Evolutionary conservation across 176 grass and related monocot genomes (phyloP).

Genomic region (Oryza coarctata): DNA sequence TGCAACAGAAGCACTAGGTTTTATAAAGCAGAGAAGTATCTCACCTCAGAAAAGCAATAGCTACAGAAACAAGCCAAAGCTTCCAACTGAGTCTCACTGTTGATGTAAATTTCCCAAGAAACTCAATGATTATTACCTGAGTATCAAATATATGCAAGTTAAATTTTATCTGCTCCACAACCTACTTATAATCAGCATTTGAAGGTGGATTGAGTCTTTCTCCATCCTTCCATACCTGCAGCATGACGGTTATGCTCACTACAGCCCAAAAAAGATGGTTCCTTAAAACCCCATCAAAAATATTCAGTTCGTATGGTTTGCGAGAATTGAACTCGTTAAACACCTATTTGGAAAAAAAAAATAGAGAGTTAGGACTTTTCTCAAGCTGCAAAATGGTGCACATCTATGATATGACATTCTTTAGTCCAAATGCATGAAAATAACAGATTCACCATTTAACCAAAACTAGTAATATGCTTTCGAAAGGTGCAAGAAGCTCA

Average conservation of each 20-base stretch:
- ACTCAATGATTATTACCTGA: conserved; percentile 85
- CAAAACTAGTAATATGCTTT: not conserved
- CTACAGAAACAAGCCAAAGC: conserved; percentile 82
- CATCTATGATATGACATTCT: not conserved
- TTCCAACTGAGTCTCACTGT: conserved; percentile 83
- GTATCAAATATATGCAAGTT: conserved; percentile 18
- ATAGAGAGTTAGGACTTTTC: conserved; percentile 22
- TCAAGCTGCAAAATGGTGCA: conserved; percentile 25
- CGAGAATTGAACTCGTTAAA: conserved; percentile 97
- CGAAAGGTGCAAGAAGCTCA: not conserved
- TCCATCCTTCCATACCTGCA: conserved; percentile 63
- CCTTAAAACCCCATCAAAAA: conserved; percentile 74
- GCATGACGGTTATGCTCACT: conserved; percentile 56
- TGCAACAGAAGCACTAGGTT: conserved; percentile 6
- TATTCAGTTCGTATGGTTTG: conserved; percentile 80
- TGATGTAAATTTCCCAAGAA: conserved; percentile 91
- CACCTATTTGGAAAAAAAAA: conserved; percentile 54
- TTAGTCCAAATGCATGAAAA: not conserved
- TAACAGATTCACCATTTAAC: conserved; percentile 5
- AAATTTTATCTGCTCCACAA: conserved; percentile 9
- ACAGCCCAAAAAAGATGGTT: conserved; percentile 74
- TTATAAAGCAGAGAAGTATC: conserved; percentile 19
- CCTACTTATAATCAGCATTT: too few species aligned
- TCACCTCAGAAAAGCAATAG: conserved; percentile 80
- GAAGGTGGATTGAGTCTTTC: not conserved